Evolutionary conservation across 2,329 filamentous ascomycete species (phyloP).

Genomic region (Hypoxylon sp.): DNA sequence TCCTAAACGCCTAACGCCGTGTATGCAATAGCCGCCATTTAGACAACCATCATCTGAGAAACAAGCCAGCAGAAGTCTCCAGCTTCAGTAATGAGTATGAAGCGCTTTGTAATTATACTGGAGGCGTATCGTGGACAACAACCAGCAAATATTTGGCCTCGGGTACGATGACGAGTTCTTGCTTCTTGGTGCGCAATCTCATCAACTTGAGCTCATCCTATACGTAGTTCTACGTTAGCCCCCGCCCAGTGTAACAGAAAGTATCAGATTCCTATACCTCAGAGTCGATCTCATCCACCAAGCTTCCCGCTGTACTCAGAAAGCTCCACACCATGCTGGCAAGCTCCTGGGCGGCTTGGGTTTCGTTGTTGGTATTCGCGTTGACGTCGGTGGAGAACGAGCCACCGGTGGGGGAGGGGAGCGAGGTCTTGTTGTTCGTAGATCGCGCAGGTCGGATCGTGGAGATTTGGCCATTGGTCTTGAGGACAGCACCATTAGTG

Average conservation of each 20-base stretch:
- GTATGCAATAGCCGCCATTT: conserved; percentile 9
- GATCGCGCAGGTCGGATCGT: conserved; percentile 59
- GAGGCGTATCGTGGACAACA: conserved; percentile 82
- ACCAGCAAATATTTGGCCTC: conserved; percentile 81
- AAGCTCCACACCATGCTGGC: conserved; percentile 80
- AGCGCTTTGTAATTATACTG: conserved; percentile 61
- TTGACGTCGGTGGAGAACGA: conserved; percentile 58
- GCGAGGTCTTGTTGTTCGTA: conserved; percentile 33
- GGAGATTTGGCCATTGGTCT: conserved; percentile 74
- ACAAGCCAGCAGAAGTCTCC: neutral
- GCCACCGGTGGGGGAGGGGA: conserved; percentile 42
- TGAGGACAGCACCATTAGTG: conserved; percentile 75
- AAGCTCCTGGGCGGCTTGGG: conserved; percentile 74
- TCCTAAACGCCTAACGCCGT: conserved; percentile 39
- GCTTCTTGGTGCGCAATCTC: conserved; percentile 81
- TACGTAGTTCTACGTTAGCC: conserved; percentile 12
- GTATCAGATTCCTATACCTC: conserved; percentile 58
- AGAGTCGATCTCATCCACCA: conserved; percentile 77
- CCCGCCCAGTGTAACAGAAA: neutral
- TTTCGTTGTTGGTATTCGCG: conserved; percentile 55
- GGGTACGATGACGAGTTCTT: conserved; percentile 84
- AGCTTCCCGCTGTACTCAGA: conserved; percentile 70
- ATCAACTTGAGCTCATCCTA: conserved; percentile 81
- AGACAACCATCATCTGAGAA: conserved; percentile 18
- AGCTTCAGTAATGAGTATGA: too few relatives aligned